phyloP scores from a whole-genome alignment of 768 basidiomycete species.

The Trametes gibbosa region DNA sequence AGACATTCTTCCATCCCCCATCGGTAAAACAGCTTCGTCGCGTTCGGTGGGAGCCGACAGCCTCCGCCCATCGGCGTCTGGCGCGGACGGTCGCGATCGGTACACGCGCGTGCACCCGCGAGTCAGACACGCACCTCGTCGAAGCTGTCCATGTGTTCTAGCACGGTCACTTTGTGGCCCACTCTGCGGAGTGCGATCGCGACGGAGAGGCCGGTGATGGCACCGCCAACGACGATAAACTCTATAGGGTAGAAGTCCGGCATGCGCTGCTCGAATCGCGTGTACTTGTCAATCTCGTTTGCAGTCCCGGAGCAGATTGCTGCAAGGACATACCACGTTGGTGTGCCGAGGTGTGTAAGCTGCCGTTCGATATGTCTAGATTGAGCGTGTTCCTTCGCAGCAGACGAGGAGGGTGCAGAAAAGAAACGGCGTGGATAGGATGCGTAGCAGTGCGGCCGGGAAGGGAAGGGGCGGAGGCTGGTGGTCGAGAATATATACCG shows the following conservation, averaged over 20 bases:
- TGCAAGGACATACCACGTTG: neutral
- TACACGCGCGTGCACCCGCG: neutral
- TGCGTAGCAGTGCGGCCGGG: no score
- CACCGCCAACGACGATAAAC: conserved; percentile 35
- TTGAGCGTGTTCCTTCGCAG: no score
- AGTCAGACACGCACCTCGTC: conserved; percentile 23
- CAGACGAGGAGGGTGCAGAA: no score
- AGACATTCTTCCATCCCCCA: conserved; percentile 54
- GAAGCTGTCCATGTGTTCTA: conserved; percentile 31
- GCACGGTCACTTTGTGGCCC: conserved; percentile 36
- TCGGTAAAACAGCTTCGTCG: conserved; percentile 50
- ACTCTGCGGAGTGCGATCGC: conserved; percentile 34
- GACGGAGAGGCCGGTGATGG: conserved; percentile 34
- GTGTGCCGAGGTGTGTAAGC: neutral
- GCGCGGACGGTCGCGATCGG: no score
- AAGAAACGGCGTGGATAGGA: no score
- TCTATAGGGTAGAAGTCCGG: conserved; percentile 24
- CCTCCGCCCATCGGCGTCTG: conserved; percentile 30
- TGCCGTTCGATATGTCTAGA: neutral
- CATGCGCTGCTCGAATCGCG: neutral
- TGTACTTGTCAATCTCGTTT: neutral
- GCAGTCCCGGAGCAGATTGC: neutral
- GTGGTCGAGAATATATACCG: no score
- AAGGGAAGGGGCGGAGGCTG: no score
- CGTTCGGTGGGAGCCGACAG: conserved; percentile 53